Evolutionary conservation across 2,329 filamentous ascomycete genomes (phyloP), one percentile per base, ranked within the genome.

Genomic region (Colletotrichum karsti): DNA sequence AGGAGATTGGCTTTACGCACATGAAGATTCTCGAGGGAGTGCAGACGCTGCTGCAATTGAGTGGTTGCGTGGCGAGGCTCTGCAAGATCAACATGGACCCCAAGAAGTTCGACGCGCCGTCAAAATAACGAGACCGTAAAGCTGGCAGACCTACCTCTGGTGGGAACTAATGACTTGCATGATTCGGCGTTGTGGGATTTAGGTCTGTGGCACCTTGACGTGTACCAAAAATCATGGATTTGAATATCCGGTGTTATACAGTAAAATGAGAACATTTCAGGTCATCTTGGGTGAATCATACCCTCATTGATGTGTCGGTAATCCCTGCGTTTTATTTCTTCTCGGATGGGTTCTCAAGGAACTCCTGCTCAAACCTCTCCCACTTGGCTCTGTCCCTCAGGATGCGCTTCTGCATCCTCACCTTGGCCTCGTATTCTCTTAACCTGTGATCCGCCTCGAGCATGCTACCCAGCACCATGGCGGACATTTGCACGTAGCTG

Each of bases 21-120:
- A 99, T 99, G 96, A 95, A 97, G 79, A 95, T 99, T 63, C 84
- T 99, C n/a, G 96, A 99, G 77, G 96, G 96, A 30, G 93, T 99
- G 24, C 95, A 98, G 81, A 98, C 95, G 7, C 87, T 98, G 70
- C 87, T 99, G 66, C 96, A 99, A 80, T 86, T 99, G 50, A 97
- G 94, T 76, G 96, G 95, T 10, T 98, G 95, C 77, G 87, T 99
- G 22, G 94, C 93, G 15, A 91, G 95, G 74, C 85, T 99, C 63
- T 96, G 94, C 83, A 97, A 92, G 84, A 91, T 98, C 78, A 98
- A 98, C 80, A 98, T 99, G 95, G 93, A 97, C 76, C 92, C 94
- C 3, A 91, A 92, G 77, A 87, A 92, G 69, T 98, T 98, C 77
- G 84, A 85, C 73, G 70, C 75, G 41, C 64, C 78, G 18, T 75